Evolutionary conservation across 2,329 filamentous ascomycete species (phyloP).

Genomic region (Phoma sp.): DNA sequence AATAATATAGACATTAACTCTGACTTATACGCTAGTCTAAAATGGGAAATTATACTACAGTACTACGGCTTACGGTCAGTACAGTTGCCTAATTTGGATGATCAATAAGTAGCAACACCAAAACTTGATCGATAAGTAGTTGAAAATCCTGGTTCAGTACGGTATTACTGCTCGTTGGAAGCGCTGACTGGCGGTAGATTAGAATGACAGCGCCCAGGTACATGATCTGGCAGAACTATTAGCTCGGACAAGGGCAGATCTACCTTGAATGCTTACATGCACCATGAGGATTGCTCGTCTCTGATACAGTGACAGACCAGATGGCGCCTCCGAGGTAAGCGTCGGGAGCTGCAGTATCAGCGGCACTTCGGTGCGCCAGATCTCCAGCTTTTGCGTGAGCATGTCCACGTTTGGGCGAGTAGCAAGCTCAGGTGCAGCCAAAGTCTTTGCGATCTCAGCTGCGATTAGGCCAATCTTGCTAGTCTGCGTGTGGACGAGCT

Average conservation of each 20-base stretch:
- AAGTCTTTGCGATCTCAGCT: slow-evolving; percentile 45
- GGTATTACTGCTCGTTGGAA: too few relatives aligned
- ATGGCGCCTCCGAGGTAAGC: slow-evolving; percentile 35
- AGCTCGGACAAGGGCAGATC: not conserved
- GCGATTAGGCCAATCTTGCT: slow-evolving; percentile 48
- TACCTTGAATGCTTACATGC: slow-evolving; percentile 35
- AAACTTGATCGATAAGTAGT: too few relatives aligned
- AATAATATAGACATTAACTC: too few relatives aligned
- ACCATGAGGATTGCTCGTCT: slow-evolving; percentile 49
- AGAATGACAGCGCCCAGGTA: slow-evolving; percentile 49
- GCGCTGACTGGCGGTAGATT: slow-evolving; percentile 46
- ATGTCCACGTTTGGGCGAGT: slow-evolving; percentile 39
- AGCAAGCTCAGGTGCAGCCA: slow-evolving; percentile 39
- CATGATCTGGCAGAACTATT: slow-evolving; percentile 40
- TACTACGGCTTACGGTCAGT: too few relatives aligned
- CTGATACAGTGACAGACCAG: slow-evolving; percentile 39
- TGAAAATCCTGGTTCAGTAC: too few relatives aligned
- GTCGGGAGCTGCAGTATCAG: slow-evolving; percentile 38
- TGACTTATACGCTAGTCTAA: too few relatives aligned
- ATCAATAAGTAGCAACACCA: too few relatives aligned
- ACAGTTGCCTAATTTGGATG: too few relatives aligned
- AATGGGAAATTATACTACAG: too few relatives aligned
- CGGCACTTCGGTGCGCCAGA: slow-evolving; percentile 45
- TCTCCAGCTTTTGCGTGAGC: slow-evolving; percentile 43
- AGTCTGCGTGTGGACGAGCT: slow-evolving; percentile 44